A percentile compares a stretch with the other conserved stretches of the same genome.
phyloP scores from a whole-genome alignment of 73 alveolate genomes.

The Tetrahymena thermophila region DNA sequence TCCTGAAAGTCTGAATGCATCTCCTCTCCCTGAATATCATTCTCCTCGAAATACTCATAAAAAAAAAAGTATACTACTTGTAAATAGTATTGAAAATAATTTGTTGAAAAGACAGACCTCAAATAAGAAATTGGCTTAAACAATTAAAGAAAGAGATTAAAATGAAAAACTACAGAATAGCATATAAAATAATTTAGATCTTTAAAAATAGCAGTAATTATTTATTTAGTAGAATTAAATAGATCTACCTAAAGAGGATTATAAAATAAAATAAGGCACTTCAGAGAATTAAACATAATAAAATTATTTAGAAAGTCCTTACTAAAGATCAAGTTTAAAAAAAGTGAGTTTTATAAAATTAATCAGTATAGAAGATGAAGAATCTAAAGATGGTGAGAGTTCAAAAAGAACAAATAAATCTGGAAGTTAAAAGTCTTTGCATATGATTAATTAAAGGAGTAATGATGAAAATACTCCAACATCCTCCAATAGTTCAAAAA shows the following conservation, averaged over 20 bases:
- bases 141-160: not conserved
- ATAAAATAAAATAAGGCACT: not conserved
- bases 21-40: not conserved
- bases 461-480: not conserved
- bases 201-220: not conserved
- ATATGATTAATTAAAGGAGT: not conserved
- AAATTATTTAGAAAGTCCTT: not conserved
- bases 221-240: not conserved
- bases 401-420: not conserved
- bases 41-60: not conserved
- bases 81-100: not conserved
- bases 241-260: not conserved
- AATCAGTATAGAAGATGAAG: not conserved
- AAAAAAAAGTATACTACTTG: not conserved
- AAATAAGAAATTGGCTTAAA: not conserved
- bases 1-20: not conserved
- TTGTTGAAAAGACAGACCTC: not conserved
- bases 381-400: not conserved
- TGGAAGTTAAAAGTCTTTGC: not conserved
- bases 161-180: not conserved
- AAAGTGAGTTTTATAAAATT: not conserved
- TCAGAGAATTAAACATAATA: not conserved
- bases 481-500: not conserved
- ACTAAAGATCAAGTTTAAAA: not conserved
- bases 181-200: not conserved